Conservation (phyloP, 2,329 filamentous ascomycete genomes). For the Cladophialophora exuberans region DNA sequence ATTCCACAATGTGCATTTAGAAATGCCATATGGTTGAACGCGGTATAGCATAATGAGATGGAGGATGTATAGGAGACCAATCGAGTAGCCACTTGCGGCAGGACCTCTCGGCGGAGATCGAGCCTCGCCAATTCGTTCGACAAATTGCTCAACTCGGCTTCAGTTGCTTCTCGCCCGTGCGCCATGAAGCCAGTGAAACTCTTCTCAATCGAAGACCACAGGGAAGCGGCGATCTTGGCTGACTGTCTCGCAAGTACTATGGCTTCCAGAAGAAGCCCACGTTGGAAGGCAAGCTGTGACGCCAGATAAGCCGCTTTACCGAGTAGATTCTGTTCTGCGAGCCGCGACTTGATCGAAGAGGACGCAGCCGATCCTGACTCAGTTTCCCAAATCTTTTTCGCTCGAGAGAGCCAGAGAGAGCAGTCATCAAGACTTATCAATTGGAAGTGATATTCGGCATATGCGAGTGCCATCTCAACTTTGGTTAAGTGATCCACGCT, state of each 20-base stretch:
- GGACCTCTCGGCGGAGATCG: conserved; percentile 38
- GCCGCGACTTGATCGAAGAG: conserved; percentile 7
- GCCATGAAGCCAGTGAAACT: too few species aligned
- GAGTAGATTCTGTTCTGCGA: conserved; percentile 21
- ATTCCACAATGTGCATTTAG: conserved; percentile 84
- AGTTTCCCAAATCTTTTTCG: conserved; percentile 38
- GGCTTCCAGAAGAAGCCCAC: conserved; percentile 21
- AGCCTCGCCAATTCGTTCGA: conserved; percentile 45
- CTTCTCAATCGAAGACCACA: conserved; percentile 36
- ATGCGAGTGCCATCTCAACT: conserved; percentile 68
- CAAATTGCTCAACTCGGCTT: conserved; percentile 41
- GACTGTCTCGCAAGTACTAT: conserved; percentile 29
- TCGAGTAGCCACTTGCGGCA: conserved; percentile 38
- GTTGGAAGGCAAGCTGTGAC: conserved; percentile 24
- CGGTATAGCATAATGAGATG: conserved; percentile 71
- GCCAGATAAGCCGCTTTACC: conserved; percentile 25
- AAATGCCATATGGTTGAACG: conserved; percentile 72
- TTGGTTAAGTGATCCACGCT: conserved; percentile 49
- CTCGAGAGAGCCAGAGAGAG: conserved; percentile 40
- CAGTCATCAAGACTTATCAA: conserved; percentile 68
- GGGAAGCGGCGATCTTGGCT: conserved; percentile 27
- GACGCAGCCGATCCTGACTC: neutral
- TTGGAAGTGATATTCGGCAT: conserved; percentile 73
- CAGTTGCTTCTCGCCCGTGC: conserved; percentile 8
- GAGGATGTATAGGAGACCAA: conserved; percentile 79